Base-by-base conservation (phyloP, 768 basidiomycete species). In the Russula vinacea region DNA sequence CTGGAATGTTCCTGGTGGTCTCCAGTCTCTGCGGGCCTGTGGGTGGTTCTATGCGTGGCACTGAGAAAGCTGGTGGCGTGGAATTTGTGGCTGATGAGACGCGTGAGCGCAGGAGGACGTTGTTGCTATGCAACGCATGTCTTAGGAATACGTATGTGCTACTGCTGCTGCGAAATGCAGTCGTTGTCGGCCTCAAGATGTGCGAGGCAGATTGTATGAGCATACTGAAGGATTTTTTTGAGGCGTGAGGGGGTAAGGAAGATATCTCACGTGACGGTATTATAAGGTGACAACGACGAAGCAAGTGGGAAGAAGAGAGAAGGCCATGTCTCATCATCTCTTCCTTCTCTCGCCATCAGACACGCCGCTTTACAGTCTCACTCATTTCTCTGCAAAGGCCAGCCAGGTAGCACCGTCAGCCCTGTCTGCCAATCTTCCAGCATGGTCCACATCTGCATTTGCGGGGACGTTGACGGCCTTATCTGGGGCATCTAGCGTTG, bases 391-490 rank as follows among this genome's bases (percentile, higher is more conserved):
- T 39, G 84, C 84, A 59, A 92, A 88, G 74, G 88, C 91, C 17
- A 78, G 78, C 24, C 78, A 81, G 50, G 81, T 76, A 59, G 79
- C 79, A 11, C 73, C 84, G 29, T 88, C 87, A 8, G 86, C 91
- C 3, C 78, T 94, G 55, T 85, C 90, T 3, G 85, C 90, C 8
- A 94, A 93, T 73, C 76, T 94, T 65, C 92, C 92, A 26, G 88
- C 86, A 67, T 94, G 92, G 92, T 92, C 91, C 6, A 92, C 92
- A 2, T 92, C 91, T 64, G 92, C 92, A 4, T 94, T 94, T 72
- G 91, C 92, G 13, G 92, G 92, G 6, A 94, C 92, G 33, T 78
- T 94, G 65, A 92, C 90, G 39, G 92, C 92, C 24, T 74, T 94
- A 60, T 93, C 91, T 22, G 92, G 92, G 5, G 92, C 92, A 16